Evolutionary conservation across 345 rosid species (phyloP).

Genomic region (Stellera chamaejasme): DNA sequence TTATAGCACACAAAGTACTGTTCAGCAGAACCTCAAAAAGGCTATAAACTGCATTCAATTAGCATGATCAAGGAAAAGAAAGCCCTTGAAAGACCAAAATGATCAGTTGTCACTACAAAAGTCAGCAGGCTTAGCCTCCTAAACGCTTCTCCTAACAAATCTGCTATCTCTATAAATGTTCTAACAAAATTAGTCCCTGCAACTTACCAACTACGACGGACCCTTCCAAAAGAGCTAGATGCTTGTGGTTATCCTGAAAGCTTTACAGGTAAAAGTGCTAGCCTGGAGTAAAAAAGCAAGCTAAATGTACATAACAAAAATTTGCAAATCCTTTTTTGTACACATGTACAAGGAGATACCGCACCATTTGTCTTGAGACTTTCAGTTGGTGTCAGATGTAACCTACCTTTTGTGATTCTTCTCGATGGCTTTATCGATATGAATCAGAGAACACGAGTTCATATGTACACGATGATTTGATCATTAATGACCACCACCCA

Average conservation of each 20-base stretch:
- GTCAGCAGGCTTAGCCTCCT: constrained; percentile 23
- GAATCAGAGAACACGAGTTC: constrained; percentile 7
- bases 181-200: constrained; percentile 18
- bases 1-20: no score
- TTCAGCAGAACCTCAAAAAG: no score
- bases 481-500: constrained; percentile 29
- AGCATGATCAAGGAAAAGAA: constrained; percentile 1
- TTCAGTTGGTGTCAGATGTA: constrained; percentile 11
- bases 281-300: constrained; percentile 16
- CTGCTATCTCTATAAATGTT: constrained; percentile 14
- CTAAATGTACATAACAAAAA: constrained; percentile 19
- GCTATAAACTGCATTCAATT: no score
- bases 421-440: constrained; percentile 3
- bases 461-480: constrained; percentile 28
- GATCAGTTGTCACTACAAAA: constrained; percentile 13
- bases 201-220: constrained; percentile 6
- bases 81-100: constrained; percentile 9
- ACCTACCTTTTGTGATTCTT: constrained; percentile 6
- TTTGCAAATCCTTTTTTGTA: constrained; percentile 35
- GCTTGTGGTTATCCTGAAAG: constrained; percentile 13
- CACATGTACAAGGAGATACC: constrained; percentile 32
- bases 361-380: constrained; percentile 14
- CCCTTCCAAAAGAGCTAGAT: constrained; percentile 10
- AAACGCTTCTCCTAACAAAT: constrained; percentile 29
- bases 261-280: constrained; percentile 15